Percentiles rank a stretch among this genome's conserved stretches.
These are phyloP conservation scores for Mycocentrospora acerina DNA, from an alignment of 2,329 filamentous ascomycete species.

Conservation along the genomic window DNA sequence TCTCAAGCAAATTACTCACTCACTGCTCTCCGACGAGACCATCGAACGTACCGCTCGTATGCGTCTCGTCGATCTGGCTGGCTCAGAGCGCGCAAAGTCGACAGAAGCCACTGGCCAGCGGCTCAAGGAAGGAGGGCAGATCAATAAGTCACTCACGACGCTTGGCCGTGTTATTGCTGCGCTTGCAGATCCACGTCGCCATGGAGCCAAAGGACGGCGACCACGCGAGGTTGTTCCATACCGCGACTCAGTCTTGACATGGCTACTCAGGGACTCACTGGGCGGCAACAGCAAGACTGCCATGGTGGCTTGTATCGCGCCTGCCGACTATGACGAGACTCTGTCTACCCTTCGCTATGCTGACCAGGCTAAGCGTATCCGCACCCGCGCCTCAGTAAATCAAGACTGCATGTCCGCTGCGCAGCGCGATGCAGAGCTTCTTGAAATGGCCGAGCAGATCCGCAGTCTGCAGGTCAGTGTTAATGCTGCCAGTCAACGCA, in stretches of 20 bases:
- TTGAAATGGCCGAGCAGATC: conserved; percentile 94
- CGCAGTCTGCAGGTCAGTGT: conserved; percentile 77
- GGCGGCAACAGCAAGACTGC: conserved; percentile 98
- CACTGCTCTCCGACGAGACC: conserved; percentile 95
- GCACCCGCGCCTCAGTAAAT: conserved; percentile 91
- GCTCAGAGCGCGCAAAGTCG: conserved; percentile 90
- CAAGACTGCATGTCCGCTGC: conserved; percentile 91
- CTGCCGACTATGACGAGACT: conserved; percentile 95
- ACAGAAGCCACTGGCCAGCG: conserved; percentile 92
- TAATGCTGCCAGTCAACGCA: conserved; percentile 59
- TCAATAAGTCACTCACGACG: conserved; percentile 98
- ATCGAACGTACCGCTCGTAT: conserved; percentile 94
- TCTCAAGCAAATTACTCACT: conserved; percentile 96
- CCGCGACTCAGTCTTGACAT: conserved; percentile 78
- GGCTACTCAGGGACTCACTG: conserved; percentile 93
- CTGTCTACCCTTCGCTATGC: conserved; percentile 94
- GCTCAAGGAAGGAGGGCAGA: conserved; percentile 92
- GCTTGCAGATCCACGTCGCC: conserved; percentile 68
- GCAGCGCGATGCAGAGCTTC: conserved; percentile 90
- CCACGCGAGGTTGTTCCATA: conserved; percentile 77
- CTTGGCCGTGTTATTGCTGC: conserved; percentile 94
- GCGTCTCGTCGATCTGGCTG: conserved; percentile 89
- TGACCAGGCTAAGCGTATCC: conserved; percentile 96
- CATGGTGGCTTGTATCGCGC: conserved; percentile 98
- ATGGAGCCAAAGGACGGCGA: conserved; percentile 43